Evolutionary conservation across 192 early-diverging fungal genomes (phyloP).

Genomic region (Borealophlyctis nickersoniae): DNA sequence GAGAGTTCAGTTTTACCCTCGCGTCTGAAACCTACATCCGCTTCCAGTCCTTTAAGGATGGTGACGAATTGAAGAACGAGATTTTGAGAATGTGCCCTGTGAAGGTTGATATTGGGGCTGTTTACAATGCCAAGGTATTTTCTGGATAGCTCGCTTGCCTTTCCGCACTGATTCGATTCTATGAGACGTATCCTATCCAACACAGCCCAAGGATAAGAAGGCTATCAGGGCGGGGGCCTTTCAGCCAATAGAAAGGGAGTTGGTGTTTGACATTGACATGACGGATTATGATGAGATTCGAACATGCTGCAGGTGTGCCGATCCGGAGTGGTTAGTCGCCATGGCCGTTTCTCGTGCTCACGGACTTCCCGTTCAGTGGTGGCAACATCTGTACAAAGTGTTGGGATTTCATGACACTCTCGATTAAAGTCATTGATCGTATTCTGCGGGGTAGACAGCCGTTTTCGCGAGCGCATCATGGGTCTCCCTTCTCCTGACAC

Average conservation of each 20-base stretch:
- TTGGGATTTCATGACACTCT: conserved; percentile 91
- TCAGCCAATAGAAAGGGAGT: conserved; percentile 76
- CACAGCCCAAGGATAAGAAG: conserved; percentile 80
- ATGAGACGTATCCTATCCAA: neutral
- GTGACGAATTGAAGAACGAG: conserved; percentile 71
- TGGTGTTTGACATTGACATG: conserved; percentile 99
- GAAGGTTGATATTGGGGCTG: conserved; percentile 96
- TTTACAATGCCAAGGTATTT: conserved; percentile 74
- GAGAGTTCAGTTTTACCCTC: conserved; percentile 92
- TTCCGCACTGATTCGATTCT: no score
- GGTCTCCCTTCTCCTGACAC: neutral
- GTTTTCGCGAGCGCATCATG: neutral
- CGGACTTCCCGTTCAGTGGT: conserved; percentile 52
- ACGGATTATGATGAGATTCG: conserved; percentile 97
- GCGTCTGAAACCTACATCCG: conserved; percentile 79
- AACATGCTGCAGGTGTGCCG: conserved; percentile 79
- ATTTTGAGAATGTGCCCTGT: conserved; percentile 72
- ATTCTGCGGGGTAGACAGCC: conserved; percentile 57
- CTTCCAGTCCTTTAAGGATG: conserved; percentile 77
- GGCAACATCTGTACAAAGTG: conserved; percentile 85
- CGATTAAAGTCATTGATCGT: conserved; percentile 82
- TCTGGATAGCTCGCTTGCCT: conserved; percentile 8
- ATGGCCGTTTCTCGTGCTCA: no score
- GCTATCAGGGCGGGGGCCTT: conserved; percentile 68
- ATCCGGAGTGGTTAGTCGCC: no score